Conservation (phyloP, 805 yeast species). For the Lachancea lanzarotensis region DNA sequence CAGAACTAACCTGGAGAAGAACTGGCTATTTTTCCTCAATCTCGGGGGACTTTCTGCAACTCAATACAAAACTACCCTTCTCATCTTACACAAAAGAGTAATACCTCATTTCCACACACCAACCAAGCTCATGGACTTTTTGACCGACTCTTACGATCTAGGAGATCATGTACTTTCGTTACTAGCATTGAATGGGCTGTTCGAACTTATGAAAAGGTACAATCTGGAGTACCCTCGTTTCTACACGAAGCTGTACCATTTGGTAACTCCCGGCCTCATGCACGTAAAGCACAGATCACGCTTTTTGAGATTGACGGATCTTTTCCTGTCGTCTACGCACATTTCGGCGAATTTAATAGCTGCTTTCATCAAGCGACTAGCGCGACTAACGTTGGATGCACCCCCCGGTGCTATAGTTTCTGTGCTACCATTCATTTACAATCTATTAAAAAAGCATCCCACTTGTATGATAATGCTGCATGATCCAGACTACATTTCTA, state of each 20-base stretch:
- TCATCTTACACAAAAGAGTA: slow-evolving; percentile 73
- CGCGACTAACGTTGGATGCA: slow-evolving; percentile 66
- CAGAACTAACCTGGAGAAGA: slow-evolving; percentile 60
- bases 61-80: slow-evolving; percentile 65
- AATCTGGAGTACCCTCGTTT: slow-evolving; percentile 92
- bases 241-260: slow-evolving; percentile 70
- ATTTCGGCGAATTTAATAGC: slow-evolving; percentile 78
- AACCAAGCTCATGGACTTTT: slow-evolving; percentile 82
- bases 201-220: slow-evolving; percentile 71
- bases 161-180: slow-evolving; percentile 55
- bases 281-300: slow-evolving; percentile 78
- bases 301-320: slow-evolving; percentile 78
- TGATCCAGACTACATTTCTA: slow-evolving; percentile 28
- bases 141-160: slow-evolving; percentile 74
- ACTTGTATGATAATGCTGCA: slow-evolving; percentile 89
- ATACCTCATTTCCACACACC: slow-evolving; percentile 79
- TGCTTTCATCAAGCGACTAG: slow-evolving; percentile 77
- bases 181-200: slow-evolving; percentile 79
- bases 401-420: slow-evolving; percentile 88
- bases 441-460: slow-evolving; percentile 84
- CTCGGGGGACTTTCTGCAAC: slow-evolving; percentile 38
- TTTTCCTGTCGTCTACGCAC: slow-evolving; percentile 83
- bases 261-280: slow-evolving; percentile 68
- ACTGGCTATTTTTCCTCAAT: slow-evolving; percentile 54
- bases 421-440: slow-evolving; percentile 85